Evolutionary conservation across 1,139 yeast genomes (phyloP).

Genomic region (Pichia sp.): DNA sequence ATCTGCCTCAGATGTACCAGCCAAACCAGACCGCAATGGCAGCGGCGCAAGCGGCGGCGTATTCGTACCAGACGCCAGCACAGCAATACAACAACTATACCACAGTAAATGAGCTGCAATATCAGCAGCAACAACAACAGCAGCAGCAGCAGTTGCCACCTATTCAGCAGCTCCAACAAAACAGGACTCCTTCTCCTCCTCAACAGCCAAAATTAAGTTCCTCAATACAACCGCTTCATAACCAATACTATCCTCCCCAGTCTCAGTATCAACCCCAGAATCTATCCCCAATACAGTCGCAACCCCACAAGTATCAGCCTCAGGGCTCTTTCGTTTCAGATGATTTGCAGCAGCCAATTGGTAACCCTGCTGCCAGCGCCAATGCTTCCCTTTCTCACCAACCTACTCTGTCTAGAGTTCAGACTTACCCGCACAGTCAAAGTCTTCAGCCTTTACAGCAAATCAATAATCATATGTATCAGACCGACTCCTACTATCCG

Average conservation of each 20-base stretch:
- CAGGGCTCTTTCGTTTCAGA: not conserved
- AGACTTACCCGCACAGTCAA: not conserved
- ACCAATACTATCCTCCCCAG: not conserved
- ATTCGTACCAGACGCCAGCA: constrained; percentile 1
- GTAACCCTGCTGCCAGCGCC: not conserved
- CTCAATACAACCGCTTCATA: not conserved
- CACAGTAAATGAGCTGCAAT: not conserved
- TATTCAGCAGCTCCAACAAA: constrained; percentile 6
- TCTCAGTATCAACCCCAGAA: not conserved
- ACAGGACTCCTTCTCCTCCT: constrained; percentile 2
- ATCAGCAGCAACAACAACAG: constrained; percentile 13
- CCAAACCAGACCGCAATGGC: not conserved
- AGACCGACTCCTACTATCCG: not conserved
- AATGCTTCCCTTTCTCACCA: not conserved
- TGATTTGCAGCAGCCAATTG: not conserved
- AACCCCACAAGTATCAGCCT: not conserved
- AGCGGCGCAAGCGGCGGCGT: not conserved
- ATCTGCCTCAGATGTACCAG: not conserved
- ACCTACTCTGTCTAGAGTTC: not conserved
- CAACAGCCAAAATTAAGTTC: constrained; percentile 2
- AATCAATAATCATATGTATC: not conserved
- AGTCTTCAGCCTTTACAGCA: not conserved
- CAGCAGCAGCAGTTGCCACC: constrained; percentile 11
- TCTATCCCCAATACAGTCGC: not conserved
- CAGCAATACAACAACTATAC: not conserved